Evolutionary conservation across 495 filamentous ascomycete species (phyloP).

Genomic region (Filosporella fistucella): DNA sequence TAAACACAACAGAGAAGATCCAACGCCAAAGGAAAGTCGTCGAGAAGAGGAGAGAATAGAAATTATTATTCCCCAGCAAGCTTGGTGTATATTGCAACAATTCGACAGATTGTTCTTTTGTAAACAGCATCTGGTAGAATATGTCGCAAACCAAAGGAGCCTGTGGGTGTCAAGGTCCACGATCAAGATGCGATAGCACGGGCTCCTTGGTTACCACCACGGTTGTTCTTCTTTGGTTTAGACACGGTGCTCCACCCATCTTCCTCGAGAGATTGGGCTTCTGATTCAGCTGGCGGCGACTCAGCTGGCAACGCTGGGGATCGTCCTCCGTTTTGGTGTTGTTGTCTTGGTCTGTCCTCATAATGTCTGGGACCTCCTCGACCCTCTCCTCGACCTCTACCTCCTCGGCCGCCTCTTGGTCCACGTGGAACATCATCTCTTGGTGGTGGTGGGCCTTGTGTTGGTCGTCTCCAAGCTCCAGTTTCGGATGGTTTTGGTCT

Average conservation of each 20-base stretch:
- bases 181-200: slow-evolving; percentile 25
- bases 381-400: slow-evolving; percentile 36
- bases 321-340: slow-evolving; percentile 38
- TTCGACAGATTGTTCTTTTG: too few species aligned
- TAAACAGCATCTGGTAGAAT: too few species aligned
- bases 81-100: too few species aligned
- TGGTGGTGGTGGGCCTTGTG: slow-evolving; percentile 32
- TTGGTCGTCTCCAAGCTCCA: slow-evolving; percentile 46
- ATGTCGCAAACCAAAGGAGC: too few species aligned
- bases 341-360: slow-evolving; percentile 27
- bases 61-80: too few species aligned
- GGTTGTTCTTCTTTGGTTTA: slow-evolving; percentile 45
- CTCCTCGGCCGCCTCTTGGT: slow-evolving; percentile 35
- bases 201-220: slow-evolving; percentile 28
- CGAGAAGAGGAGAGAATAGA: slow-evolving; percentile 20
- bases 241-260: slow-evolving; percentile 78
- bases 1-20: slow-evolving; percentile 22
- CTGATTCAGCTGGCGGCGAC: slow-evolving; percentile 29
- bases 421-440: slow-evolving; percentile 22
- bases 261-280: slow-evolving; percentile 45
- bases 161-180: neutral
- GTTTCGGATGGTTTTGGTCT: slow-evolving; percentile 36
- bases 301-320: slow-evolving; percentile 26
- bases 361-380: slow-evolving; percentile 33
- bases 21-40: slow-evolving; percentile 29